Base-by-base conservation (phyloP, 805 yeast genomes). In the Ogataea nonfermentans region DNA sequence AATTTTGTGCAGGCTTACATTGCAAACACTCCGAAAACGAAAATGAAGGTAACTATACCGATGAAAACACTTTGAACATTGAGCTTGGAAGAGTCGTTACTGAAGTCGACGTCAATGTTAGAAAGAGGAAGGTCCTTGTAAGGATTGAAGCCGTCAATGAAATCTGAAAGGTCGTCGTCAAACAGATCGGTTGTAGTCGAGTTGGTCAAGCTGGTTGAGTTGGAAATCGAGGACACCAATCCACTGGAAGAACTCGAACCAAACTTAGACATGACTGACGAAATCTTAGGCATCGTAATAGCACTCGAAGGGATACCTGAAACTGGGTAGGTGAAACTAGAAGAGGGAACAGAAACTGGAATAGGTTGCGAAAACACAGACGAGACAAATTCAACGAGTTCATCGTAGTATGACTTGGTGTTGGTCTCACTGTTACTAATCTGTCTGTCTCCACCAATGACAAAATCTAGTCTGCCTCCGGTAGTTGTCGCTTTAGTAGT, bases 51-150 rank as follows among this genome's bases (percentile, higher is more conserved):
- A 12, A 46, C 32, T 9, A 42, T 23, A 5, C 47, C 53, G 26
- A 46, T 32, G 10, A 41, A 3, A 27, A 40, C 42, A 25, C 44
- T 43, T 13, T 41, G 42, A n/a, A 35, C 34, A 9, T 23, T 33
- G 16, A 47, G 23, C 19, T 38, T 44, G 15, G 35, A 8, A 6
- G 52, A 47, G 26, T 40, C 52, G 26, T 51, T 56, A 22, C 53
- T 40, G 17, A 49, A 45, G 31, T 44, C 48, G 29, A 51, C 42
- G 4, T 52, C 58, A 22, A 41, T 32, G 23, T 46, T 44, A 4
- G 54, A 35, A 10, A 42, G 36, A 6, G 61, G 61, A 30, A 57
- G 45, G 34, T 52, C 39, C 14, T 41, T 44, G 43, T 53, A 54
- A 6, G 53, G 52, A 35, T 46, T 48, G 33, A 49, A 51, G 3